phyloP scores from a whole-genome alignment of 768 basidiomycete species.

The Kwoniella sp. region DNA sequence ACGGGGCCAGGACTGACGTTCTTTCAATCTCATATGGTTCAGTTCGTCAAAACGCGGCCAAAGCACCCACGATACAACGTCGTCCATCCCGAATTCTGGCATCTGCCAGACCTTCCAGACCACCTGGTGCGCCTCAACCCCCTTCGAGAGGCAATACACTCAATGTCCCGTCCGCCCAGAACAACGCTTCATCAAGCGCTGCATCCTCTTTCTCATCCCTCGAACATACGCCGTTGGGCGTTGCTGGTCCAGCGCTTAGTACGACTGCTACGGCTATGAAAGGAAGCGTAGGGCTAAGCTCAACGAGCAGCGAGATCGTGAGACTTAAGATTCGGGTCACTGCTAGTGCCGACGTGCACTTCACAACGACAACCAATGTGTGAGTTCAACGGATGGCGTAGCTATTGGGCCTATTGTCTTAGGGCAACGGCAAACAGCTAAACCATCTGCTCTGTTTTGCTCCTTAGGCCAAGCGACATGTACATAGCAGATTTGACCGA shows the following conservation, averaged over 20 bases:
- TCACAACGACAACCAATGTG: conserved; percentile 89
- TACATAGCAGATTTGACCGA: conserved; percentile 97
- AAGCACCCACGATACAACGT: conserved; percentile 71
- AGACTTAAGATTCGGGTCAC: conserved; percentile 77
- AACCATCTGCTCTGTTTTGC: too few relatives aligned
- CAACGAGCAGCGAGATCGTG: conserved; percentile 62
- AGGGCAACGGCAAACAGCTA: too few relatives aligned
- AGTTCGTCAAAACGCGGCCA: conserved; percentile 75
- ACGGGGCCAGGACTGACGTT: too few relatives aligned
- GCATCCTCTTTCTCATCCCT: conserved; percentile 55
- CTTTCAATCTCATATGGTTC: too few relatives aligned
- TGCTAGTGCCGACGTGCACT: conserved; percentile 76
- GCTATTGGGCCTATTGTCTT: too few relatives aligned
- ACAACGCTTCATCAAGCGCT: conserved; percentile 3
- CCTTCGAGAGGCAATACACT: conserved; percentile 13
- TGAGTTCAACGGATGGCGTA: conserved; percentile 58
- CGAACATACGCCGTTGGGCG: conserved; percentile 56
- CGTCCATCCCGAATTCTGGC: conserved; percentile 73
- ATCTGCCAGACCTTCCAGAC: conserved; percentile 59
- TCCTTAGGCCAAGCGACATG: conserved; percentile 74
- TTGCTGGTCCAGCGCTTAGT: conserved; percentile 11
- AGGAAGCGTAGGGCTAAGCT: conserved; percentile 53
- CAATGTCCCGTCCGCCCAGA: conserved; percentile 9
- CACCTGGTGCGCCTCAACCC: conserved; percentile 14
- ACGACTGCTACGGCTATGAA: conserved; percentile 54